phyloP scores from a whole-genome alignment of 441 rosid genomes.

The Pelargonium australe region DNA sequence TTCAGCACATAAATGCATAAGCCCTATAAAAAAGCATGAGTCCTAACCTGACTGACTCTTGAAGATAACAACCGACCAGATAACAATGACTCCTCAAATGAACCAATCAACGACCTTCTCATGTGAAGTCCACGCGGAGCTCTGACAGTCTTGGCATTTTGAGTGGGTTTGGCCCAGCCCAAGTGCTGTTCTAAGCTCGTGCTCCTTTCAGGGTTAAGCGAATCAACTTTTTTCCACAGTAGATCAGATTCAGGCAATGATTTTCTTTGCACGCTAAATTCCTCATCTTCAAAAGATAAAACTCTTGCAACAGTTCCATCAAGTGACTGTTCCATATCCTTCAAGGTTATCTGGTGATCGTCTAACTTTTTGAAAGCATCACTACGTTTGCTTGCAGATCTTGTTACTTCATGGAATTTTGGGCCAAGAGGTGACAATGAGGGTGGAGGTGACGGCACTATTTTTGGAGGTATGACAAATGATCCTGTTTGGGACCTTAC shows the following conservation, averaged over 20 bases:
- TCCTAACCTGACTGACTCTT: slow-evolving; percentile 44
- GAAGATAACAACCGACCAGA: slow-evolving; percentile 48
- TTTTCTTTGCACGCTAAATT: slow-evolving; percentile 20
- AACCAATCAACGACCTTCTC: slow-evolving; percentile 54
- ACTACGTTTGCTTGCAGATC: slow-evolving; percentile 19
- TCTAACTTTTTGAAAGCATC: slow-evolving; percentile 23
- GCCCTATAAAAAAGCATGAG: slow-evolving; percentile 6
- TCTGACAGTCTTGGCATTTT: slow-evolving; percentile 28
- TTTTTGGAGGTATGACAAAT: slow-evolving; percentile 33
- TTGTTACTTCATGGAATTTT: slow-evolving; percentile 30
- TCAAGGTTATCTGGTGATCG: slow-evolving; percentile 31
- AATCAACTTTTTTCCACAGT: slow-evolving; percentile 23
- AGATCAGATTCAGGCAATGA: slow-evolving; percentile 22
- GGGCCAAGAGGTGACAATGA: slow-evolving; percentile 58
- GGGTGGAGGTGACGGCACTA: slow-evolving; percentile 27
- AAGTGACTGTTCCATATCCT: slow-evolving; percentile 35
- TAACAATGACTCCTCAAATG: slow-evolving; percentile 61
- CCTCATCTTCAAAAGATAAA: slow-evolving; percentile 25
- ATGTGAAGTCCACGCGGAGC: slow-evolving; percentile 31
- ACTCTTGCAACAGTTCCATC: slow-evolving; percentile 32
- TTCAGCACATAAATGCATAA: slow-evolving; percentile 7
- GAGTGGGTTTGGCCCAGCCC: slow-evolving; percentile 22
- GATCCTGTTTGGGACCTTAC: slow-evolving; percentile 27
- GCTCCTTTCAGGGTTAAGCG: slow-evolving; percentile 25
- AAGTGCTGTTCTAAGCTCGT: slow-evolving; percentile 17